Evolutionary conservation across 495 filamentous ascomycete species (phyloP), one percentile per base, ranked within the genome.

Genomic region (Beverwykella pulmonaria): DNA sequence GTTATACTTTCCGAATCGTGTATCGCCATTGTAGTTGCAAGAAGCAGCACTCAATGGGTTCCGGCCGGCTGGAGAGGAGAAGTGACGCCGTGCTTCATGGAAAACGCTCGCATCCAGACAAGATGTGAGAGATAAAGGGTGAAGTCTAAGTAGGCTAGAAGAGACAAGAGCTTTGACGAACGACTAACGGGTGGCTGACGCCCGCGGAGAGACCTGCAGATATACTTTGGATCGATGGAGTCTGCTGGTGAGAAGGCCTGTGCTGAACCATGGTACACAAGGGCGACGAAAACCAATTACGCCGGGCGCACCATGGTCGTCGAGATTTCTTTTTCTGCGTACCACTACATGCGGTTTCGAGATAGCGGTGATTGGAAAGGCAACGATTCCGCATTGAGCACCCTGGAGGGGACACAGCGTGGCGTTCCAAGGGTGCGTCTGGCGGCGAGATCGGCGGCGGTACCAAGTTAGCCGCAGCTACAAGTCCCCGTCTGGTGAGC

Each of bases 151-250:
- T 3, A 25, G 20, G 27, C 5, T 36, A 22, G 36, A 36, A 57
- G 4, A 19, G 30, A 17, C 29, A 36, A 34, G 6, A 58, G 25
- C 30, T 34, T 34, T 34, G 30, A 34, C 30, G 30, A 34, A 34
- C 29, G 59, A 15, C 10, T 1, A 29, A 52, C 48, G 46, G 59
- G 46, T 61, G 59, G 59, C 48, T 53, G 46, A 61, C 46, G 59
- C 29, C 36, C 54, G 36, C 29, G 23, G 29, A 36, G 25, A 4
- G 56, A 30, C 36, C 29, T 30, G 54, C n/a, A 6, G 36, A 47
- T 17, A 47, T 59, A 59, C 3, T 14, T 44, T 44, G 39, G 17
- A 7, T n/a, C 15, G 39, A n/a, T n/a, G 8, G 39, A 4, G 17
- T 2, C 6, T 44, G 39, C 17, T 3, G 8, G 39, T n/a, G 17